Base-by-base conservation (phyloP, 768 basidiomycete genomes). In the Amanita phalloides region DNA sequence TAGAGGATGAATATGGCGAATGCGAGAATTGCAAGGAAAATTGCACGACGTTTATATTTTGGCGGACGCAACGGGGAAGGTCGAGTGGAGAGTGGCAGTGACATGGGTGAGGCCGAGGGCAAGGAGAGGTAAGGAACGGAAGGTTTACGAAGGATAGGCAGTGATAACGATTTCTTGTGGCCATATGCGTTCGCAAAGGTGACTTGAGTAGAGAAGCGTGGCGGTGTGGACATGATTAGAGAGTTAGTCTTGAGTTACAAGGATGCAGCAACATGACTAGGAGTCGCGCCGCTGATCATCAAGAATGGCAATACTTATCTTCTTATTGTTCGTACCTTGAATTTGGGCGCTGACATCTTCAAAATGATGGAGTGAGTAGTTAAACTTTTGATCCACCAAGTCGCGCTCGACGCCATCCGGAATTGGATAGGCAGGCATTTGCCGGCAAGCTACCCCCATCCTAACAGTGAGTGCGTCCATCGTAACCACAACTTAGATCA, bases 1-100 rank as follows among this genome's bases (percentile, higher is more conserved):
- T 79, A 86, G 49, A 68, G 69, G 36, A 77, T 72, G 56, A 84
- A 64, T 28, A 68, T 59, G 49, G 79, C 49, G 58, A 84, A 71
- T 55, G 69, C 61, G 61, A 77, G 46, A 59, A 85, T 72, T 7
- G 76, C 77, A 57, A 84, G 48, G 55, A 82, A 63, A 3, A 77
- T 75, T 3, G 78, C 73, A 50, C 78, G 72, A 41, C 78, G 72
- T 58, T 73, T 77, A 25, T 70, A 57, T 59, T 79, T 80, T 56
- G 73, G 65, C 11, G 72, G 69, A 33, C 71, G 62, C 26, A 73
- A 57, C 1, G 63, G 61, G 25, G 66, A 60, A 26, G 70, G 42
- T 42, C 43, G 43, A 33, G 11, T 37, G 17, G 42, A 37, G 6
- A 36, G 43, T 13, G 42, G 30, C 14, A 42, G 37, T 11, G 38